Base-by-base conservation (phyloP, 2,329 filamentous ascomycete genomes). In the Cladosporium sp. region DNA sequence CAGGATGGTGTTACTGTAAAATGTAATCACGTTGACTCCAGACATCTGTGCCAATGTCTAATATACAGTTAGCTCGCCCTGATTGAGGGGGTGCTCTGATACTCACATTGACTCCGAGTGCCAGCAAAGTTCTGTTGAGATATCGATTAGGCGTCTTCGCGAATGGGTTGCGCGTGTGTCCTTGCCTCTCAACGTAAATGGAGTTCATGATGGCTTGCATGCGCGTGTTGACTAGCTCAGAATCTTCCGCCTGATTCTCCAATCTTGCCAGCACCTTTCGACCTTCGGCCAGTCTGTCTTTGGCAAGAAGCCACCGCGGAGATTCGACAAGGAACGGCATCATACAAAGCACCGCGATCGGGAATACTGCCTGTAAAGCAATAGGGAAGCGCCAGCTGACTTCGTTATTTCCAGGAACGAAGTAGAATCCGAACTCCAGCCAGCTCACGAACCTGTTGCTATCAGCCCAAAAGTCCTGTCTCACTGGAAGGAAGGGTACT, bases 41-140 rank as follows among this genome's bases (percentile, higher is more conserved):
- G 40, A 59, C 62, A 73, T 66, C 61, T 72, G 71, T 2, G 69
- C 70, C 10, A 72, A 62, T 12, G 72, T 69, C 57, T 73, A 12
- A 12, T 8, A 8, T 18, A 16, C 5, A 1, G 18, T 53, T 33
- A 53, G 50, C 28, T 4, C 6, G n/a, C 16, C 33, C 11, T 11
- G 28, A 33, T 33, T 3, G 8, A 7, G 5, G 33, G 16, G 6
- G 3, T 53, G 82, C 88, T 72, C 88, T 82, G 81, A 88, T 65
- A 83, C 75, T 35, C 83, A 82, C 11, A 84, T 80, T 73, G 64
- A 71, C 66, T 10, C 65, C 70, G 23, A 72, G 69, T 4, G 70
- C 71, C 28, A 72, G 68, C 23, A 73, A 52, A 5, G 71, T 73
- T 21, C 72, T 68, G 49, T 72, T 69, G 29, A 72, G 66, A 26